phyloP scores from a whole-genome alignment of 2,329 filamentous ascomycete species.

The Sordariomycetes sp. region DNA sequence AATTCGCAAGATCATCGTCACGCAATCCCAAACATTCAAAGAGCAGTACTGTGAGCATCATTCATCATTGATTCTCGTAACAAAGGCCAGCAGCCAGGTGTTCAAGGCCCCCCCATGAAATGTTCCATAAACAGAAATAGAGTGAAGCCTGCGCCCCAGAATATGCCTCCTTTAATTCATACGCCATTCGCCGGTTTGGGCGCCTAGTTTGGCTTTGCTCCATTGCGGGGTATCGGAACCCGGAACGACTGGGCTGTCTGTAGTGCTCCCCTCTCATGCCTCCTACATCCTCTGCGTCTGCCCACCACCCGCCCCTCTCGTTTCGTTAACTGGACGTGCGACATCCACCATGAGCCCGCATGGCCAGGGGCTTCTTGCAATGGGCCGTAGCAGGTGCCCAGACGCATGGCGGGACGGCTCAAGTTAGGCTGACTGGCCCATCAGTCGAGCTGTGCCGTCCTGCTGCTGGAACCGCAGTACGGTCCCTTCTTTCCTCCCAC shows the following conservation, averaged over 20 bases:
- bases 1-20: too few relatives aligned
- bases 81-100: background rate
- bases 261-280: background rate
- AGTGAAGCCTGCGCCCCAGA: constrained; percentile 4
- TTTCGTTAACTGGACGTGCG: background rate
- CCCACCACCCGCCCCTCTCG: background rate
- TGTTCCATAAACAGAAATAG: background rate
- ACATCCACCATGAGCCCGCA: background rate
- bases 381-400: background rate
- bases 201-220: constrained; percentile 17
- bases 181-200: constrained; percentile 24
- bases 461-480: background rate
- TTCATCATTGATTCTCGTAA: background rate
- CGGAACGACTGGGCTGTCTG: background rate
- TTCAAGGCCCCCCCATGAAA: background rate
- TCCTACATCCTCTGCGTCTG: background rate
- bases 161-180: constrained; percentile 15
- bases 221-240: constrained; percentile 14
- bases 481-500: background rate
- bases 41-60: too few relatives aligned
- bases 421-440: background rate
- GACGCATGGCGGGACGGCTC: background rate
- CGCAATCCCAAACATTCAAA: too few relatives aligned
- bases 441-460: background rate
- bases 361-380: background rate